Conservation (phyloP, 2,329 filamentous ascomycete species). For the Hirsutella rhossiliensis region DNA sequence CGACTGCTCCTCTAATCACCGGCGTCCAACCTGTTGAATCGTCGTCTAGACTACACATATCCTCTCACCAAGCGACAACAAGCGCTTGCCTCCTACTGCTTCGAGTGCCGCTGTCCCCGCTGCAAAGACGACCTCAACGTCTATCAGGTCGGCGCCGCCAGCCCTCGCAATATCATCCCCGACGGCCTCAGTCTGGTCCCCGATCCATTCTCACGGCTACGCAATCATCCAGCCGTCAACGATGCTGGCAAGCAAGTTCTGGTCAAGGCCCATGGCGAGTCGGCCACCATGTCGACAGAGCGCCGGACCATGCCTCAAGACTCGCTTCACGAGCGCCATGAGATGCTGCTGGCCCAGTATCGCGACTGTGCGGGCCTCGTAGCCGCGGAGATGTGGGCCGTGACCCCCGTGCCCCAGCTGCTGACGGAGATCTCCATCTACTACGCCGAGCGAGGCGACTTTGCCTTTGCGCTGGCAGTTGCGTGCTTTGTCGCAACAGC, state of each 20-base stretch:
- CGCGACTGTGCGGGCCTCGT: constrained; percentile 12
- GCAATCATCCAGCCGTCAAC: constrained; percentile 13
- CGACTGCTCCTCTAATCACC: neutral
- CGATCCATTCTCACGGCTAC: constrained; percentile 18
- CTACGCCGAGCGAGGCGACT: constrained; percentile 29
- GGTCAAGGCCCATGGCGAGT: constrained; percentile 9
- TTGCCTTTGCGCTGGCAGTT: constrained; percentile 30
- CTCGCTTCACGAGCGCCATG: constrained; percentile 14
- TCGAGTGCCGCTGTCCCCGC: constrained; percentile 36
- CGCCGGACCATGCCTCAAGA: constrained; percentile 9
- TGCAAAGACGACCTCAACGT: constrained; percentile 39
- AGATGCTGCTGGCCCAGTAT: constrained; percentile 10
- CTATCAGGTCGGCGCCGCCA: constrained; percentile 36
- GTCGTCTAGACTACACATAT: constrained; percentile 31
- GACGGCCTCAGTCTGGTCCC: constrained; percentile 33
- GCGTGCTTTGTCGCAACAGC: constrained; percentile 34
- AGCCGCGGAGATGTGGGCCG: constrained; percentile 28
- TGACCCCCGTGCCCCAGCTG: constrained; percentile 34
- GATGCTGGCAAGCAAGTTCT: constrained; percentile 7
- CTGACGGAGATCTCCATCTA: constrained; percentile 32
- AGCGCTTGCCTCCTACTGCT: constrained; percentile 37
- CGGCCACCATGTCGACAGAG: constrained; percentile 16
- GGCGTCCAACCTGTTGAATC: neutral
- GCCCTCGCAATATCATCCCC: constrained; percentile 24
- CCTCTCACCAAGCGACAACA: constrained; percentile 29